Percentiles rank a stretch among this genome's conserved stretches.
phyloP scores from a whole-genome alignment of 2,329 filamentous ascomycete genomes.

The Neurospora crassa region DNA sequence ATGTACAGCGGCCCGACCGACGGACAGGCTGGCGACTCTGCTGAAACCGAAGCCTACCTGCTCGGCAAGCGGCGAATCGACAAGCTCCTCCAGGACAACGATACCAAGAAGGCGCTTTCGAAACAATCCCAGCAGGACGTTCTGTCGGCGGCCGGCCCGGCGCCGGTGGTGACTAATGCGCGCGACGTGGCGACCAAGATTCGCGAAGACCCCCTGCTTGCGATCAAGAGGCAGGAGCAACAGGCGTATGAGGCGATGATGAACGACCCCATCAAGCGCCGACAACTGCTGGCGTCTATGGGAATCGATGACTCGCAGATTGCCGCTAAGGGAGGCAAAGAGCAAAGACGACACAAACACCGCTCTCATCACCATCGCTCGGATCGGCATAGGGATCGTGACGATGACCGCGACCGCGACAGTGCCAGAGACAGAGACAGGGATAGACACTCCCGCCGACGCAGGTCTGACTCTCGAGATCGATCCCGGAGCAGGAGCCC shows the following conservation, averaged over 20 bases:
- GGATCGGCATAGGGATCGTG: slow-evolving; percentile 23
- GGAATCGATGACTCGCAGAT: slow-evolving; percentile 40
- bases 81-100: slow-evolving; percentile 66
- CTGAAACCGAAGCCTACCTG: slow-evolving; percentile 90
- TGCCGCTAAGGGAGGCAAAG: slow-evolving; percentile 24
- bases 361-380: slow-evolving; percentile 32
- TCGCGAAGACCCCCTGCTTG: slow-evolving; percentile 79
- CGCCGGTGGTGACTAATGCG: slow-evolving; percentile 61
- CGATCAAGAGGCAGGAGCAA: slow-evolving; percentile 89
- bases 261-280: slow-evolving; percentile 61
- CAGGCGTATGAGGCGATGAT: slow-evolving; percentile 71
- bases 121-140: slow-evolving; percentile 58
- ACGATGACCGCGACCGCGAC: slow-evolving; percentile 22
- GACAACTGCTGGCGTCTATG: slow-evolving; percentile 56
- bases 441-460: slow-evolving; percentile 29
- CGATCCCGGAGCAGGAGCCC: slow-evolving; percentile 35
- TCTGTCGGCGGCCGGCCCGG: slow-evolving; percentile 33
- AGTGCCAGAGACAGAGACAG: slow-evolving; percentile 32
- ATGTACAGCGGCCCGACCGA: slow-evolving; percentile 88
- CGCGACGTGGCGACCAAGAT: slow-evolving; percentile 81
- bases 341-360: slow-evolving; percentile 32
- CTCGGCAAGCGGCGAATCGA: slow-evolving; percentile 90
- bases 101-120: slow-evolving; percentile 66
- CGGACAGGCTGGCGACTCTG: slow-evolving; percentile 64
- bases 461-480: slow-evolving; percentile 36